Evolutionary conservation across 768 basidiomycete species (phyloP).

Genomic region (Psilocybe azurescens): DNA sequence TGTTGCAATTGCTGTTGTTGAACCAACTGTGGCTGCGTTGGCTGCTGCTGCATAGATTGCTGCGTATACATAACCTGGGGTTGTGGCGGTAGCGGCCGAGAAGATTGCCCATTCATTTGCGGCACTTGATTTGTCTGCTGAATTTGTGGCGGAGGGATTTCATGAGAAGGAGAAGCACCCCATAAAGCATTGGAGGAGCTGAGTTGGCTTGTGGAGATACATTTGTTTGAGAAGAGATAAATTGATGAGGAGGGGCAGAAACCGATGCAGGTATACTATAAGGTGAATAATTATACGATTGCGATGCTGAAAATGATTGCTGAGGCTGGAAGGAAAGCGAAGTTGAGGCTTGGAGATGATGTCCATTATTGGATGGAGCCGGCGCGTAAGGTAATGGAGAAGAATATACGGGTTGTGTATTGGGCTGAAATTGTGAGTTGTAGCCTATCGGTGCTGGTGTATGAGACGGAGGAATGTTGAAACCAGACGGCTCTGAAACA

Average conservation of each 20-base stretch:
- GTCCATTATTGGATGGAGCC: constrained; percentile 24
- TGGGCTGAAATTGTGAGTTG: constrained; percentile 40
- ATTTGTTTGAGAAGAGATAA: constrained; percentile 32
- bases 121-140: constrained; percentile 32
- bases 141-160: constrained; percentile 20
- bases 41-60: constrained; percentile 32
- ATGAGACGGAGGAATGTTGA: constrained; percentile 47
- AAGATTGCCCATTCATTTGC: constrained; percentile 36
- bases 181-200: constrained; percentile 39
- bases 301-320: constrained; percentile 38
- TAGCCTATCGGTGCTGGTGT: constrained; percentile 42
- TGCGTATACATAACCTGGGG: constrained; percentile 46
- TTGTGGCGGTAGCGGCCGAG: constrained; percentile 51
- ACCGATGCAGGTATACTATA: constrained; percentile 41
- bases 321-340: constrained; percentile 44
- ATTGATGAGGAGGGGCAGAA: constrained; percentile 45
- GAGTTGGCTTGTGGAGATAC: constrained; percentile 30
- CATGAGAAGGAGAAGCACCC: constrained; percentile 40
- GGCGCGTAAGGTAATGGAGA: constrained; percentile 38
- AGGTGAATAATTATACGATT: constrained; percentile 37
- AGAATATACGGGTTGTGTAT: constrained; percentile 29
- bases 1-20: constrained; percentile 7
- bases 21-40: constrained; percentile 26
- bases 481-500: constrained; percentile 39
- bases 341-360: constrained; percentile 32